Percentiles rank a stretch among this genome's conserved stretches.
Evolutionary conservation across 768 basidiomycete genomes (phyloP).

Genomic region (Boletales sp.): DNA sequence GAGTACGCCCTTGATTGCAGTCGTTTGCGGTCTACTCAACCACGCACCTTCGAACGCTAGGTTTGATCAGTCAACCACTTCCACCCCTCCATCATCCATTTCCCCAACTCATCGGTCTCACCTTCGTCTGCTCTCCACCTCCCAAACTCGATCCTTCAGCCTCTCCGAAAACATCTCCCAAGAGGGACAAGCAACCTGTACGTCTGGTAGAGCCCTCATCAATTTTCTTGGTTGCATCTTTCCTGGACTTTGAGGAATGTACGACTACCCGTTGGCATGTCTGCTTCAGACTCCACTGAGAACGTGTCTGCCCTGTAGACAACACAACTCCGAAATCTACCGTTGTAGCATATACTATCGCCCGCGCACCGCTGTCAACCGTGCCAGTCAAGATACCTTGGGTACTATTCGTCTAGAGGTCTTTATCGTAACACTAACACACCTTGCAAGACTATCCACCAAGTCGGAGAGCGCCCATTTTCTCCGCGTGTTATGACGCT

Average conservation of each 20-base stretch:
- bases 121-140: slow-evolving; percentile 43
- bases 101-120: slow-evolving; percentile 40
- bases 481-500: slow-evolving; percentile 45
- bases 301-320: slow-evolving; percentile 31
- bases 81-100: slow-evolving; percentile 40
- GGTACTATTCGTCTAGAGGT: slow-evolving; percentile 30
- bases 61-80: slow-evolving; percentile 41
- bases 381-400: slow-evolving; percentile 30
- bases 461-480: slow-evolving; percentile 38
- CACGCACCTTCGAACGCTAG: slow-evolving; percentile 25
- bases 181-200: slow-evolving; percentile 23
- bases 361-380: slow-evolving; percentile 30
- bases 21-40: slow-evolving; percentile 2
- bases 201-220: slow-evolving; percentile 27
- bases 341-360: slow-evolving; percentile 28
- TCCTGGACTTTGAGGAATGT: slow-evolving; percentile 65
- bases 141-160: slow-evolving; percentile 22
- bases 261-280: slow-evolving; percentile 17
- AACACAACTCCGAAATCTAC: slow-evolving; percentile 36
- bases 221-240: slow-evolving; percentile 49
- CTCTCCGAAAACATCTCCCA: slow-evolving; percentile 25
- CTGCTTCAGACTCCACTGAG: background rate
- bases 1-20: slow-evolving; percentile 33
- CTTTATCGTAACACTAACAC: slow-evolving; percentile 2
- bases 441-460: slow-evolving; percentile 17